These are phyloP conservation scores for Zopfia rhizophila DNA, from an alignment of 2,329 filamentous ascomycete genomes.

Conservation along the genomic window DNA sequence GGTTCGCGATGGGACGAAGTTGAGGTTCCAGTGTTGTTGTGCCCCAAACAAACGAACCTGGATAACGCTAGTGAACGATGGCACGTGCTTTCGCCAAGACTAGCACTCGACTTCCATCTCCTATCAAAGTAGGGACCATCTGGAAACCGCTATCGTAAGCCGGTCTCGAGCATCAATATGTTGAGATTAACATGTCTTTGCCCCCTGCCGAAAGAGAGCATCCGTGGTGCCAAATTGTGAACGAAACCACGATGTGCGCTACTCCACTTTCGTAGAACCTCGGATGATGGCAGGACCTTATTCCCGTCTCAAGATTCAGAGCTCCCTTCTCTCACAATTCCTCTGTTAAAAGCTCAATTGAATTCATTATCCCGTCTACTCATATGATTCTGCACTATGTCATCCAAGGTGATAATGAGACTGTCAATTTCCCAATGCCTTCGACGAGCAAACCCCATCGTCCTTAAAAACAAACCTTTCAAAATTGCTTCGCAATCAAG, in stretches of 20 bases:
- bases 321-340: too few species aligned
- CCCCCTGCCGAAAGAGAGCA: too few species aligned
- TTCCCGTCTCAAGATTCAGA: conserved; percentile 11
- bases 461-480: too few species aligned
- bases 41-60: conserved; percentile 30
- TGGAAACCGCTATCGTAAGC: too few species aligned
- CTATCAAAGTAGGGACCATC: too few species aligned
- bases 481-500: too few species aligned
- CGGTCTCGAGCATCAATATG: too few species aligned
- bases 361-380: background rate
- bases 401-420: conserved; percentile 5
- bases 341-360: too few species aligned
- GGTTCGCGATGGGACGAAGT: conserved; percentile 5
- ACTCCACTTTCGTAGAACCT: conserved; percentile 10
- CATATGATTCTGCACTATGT: conserved; percentile 5
- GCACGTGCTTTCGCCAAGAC: conserved; percentile 20
- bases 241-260: conserved; percentile 13
- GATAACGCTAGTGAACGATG: conserved; percentile 17
- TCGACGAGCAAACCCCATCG: too few species aligned
- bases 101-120: background rate
- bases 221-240: background rate
- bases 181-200: too few species aligned
- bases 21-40: conserved; percentile 16
- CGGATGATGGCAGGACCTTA: conserved; percentile 14
- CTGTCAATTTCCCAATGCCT: too few species aligned